phyloP scores from a whole-genome alignment of 2,329 filamentous ascomycete species.

The Parastagonospora avenae region DNA sequence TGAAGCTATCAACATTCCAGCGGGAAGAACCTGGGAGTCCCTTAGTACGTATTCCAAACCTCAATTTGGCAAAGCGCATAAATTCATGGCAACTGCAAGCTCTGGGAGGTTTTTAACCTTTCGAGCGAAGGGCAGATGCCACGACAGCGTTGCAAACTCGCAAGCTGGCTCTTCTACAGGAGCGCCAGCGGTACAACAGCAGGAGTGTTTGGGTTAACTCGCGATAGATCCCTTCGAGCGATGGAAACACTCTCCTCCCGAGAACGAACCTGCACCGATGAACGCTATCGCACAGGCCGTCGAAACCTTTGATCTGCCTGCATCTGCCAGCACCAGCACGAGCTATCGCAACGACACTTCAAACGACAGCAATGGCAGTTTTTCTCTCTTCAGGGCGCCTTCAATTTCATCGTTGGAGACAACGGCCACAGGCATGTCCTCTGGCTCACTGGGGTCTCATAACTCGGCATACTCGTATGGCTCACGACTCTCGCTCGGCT shows the following conservation, averaged over 20 bases:
- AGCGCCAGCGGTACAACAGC: slow-evolving; percentile 18
- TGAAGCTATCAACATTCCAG: slow-evolving; percentile 75
- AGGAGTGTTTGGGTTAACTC: slow-evolving; percentile 52
- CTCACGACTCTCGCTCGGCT: slow-evolving; percentile 62
- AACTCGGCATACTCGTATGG: slow-evolving; percentile 63
- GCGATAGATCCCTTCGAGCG: slow-evolving; percentile 65
- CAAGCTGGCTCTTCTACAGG: background rate
- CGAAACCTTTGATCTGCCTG: slow-evolving; percentile 42
- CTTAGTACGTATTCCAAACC: slow-evolving; percentile 38
- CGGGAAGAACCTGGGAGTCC: slow-evolving; percentile 60
- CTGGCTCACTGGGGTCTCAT: slow-evolving; percentile 59
- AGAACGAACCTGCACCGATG: slow-evolving; percentile 70
- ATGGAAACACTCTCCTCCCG: slow-evolving; percentile 72
- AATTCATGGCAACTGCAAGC: slow-evolving; percentile 17
- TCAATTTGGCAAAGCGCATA: slow-evolving; percentile 19
- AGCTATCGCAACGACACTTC: slow-evolving; percentile 56
- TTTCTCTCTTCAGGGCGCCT: slow-evolving; percentile 57
- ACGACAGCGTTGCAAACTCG: slow-evolving; percentile 4
- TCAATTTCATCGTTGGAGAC: slow-evolving; percentile 62
- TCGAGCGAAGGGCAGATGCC: slow-evolving; percentile 13
- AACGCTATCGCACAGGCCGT: slow-evolving; percentile 69
- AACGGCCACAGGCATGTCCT: slow-evolving; percentile 55
- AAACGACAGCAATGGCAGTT: slow-evolving; percentile 53
- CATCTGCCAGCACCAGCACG: slow-evolving; percentile 42
- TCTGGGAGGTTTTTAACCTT: slow-evolving; percentile 31